phyloP scores from a whole-genome alignment of 2,329 filamentous ascomycete genomes.

The Fusarium irregulare region DNA sequence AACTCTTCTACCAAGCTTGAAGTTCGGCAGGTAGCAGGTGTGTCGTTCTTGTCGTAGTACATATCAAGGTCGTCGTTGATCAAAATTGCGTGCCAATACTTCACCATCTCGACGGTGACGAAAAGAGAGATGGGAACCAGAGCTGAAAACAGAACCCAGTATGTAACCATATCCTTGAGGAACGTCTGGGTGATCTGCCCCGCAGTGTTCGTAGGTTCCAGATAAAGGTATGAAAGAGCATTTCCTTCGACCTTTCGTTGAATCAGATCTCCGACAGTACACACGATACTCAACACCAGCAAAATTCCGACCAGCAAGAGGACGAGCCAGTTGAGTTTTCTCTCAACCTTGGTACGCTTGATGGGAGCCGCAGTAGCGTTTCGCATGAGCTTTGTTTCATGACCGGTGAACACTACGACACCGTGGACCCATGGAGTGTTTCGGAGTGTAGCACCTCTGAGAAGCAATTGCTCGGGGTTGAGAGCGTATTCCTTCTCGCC shows the following conservation, averaged over 20 bases:
- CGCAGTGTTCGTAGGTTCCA: slow-evolving; percentile 69
- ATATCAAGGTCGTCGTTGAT: slow-evolving; percentile 99
- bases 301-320: slow-evolving; percentile 89
- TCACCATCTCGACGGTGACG: slow-evolving; percentile 96
- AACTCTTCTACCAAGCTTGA: slow-evolving; percentile 97
- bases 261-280: slow-evolving; percentile 90
- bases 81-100: slow-evolving; percentile 96
- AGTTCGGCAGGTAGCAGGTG: slow-evolving; percentile 93
- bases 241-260: slow-evolving; percentile 72
- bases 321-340: slow-evolving; percentile 92
- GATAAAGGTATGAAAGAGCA: slow-evolving; percentile 78
- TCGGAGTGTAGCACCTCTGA: slow-evolving; percentile 91
- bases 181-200: slow-evolving; percentile 77
- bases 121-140: slow-evolving; percentile 97
- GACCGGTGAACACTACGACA: slow-evolving; percentile 90
- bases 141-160: slow-evolving; percentile 98
- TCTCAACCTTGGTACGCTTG: slow-evolving; percentile 96
- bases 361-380: slow-evolving; percentile 98
- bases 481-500: slow-evolving; percentile 93
- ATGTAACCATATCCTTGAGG: slow-evolving; percentile 94
- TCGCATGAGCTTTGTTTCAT: slow-evolving; percentile 98
- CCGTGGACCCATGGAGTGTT: slow-evolving; percentile 99
- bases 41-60: slow-evolving; percentile 95
- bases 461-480: slow-evolving; percentile 89
- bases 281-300: slow-evolving; percentile 85